Evolutionary conservation across 257 asterid genomes (phyloP), one percentile per base, ranked within the genome.

Genomic region (Misopates orontium): DNA sequence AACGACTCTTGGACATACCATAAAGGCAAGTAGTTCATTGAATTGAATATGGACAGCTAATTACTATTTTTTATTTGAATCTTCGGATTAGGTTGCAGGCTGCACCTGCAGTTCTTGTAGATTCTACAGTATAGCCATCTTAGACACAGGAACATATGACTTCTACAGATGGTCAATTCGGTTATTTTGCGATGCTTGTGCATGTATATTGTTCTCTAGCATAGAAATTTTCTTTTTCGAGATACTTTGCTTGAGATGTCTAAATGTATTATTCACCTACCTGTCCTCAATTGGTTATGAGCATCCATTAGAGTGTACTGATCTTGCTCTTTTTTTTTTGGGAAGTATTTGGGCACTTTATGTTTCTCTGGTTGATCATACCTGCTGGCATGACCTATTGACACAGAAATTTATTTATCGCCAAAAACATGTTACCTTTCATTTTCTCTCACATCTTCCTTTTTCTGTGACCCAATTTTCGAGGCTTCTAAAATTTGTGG

Each of bases 1-100:
- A 25, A 93, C 96, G 75, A 83, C 95, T 40, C 86, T 93, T 72
- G 90, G 89, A 42, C 97, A 88, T 79, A 86, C 95, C 65, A 93
- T 90, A 45, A 93, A 84, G 91, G 96, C 81, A 75, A 22, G 65
- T 69, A 68, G 31, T 66, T 55, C 66, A 60, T 70, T 51, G 49
- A 60, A 51, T 65, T 66, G 61, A 56, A 36, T 66, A 22, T 12
- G 48, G 60, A 39, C 51, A 13, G 16, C 20, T 16, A 60, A 60
- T 61, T 36, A 36, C 8, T 36, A 28, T 28, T 7, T 28, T 7
- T 28, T 3, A 28, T 28, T 3, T 39, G 25, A 10, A 61, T 57
- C 39, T 66, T 23, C 15, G n/a, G 16, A 17, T 31, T 67, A 19
- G 24, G 23, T 23, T 62, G 49, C 61, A 51, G 16, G 68, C 47